Evolutionary conservation across 1,284 basidiomycete species (phyloP).

Genomic region (Trichosporon sp.): DNA sequence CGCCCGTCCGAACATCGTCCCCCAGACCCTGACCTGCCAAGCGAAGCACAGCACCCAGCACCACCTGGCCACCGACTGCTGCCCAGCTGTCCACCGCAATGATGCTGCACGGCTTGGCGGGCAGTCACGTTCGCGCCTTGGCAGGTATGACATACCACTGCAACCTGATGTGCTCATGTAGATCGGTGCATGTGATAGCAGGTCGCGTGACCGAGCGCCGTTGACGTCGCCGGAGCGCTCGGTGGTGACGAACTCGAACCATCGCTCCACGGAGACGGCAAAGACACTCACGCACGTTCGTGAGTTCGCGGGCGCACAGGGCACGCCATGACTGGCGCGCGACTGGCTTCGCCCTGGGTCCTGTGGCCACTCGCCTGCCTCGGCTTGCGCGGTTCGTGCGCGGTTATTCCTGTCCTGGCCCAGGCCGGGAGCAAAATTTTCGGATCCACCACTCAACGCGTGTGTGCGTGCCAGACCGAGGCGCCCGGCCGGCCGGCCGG

Average conservation of each 20-base stretch:
- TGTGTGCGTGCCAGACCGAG: not conserved
- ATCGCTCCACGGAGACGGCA: too few species aligned
- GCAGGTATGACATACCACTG: not conserved
- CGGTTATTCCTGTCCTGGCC: not conserved
- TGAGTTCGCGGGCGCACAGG: not conserved
- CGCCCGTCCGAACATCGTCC: not conserved
- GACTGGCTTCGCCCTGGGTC: not conserved
- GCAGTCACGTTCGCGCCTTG: not conserved
- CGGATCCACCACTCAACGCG: not conserved
- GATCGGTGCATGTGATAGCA: not conserved
- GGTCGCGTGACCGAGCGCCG: not conserved
- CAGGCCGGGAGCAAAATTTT: not conserved
- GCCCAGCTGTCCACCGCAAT: not conserved
- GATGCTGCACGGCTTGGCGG: not conserved
- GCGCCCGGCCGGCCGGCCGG: too few species aligned
- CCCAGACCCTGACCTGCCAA: not conserved
- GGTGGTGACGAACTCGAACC: not conserved
- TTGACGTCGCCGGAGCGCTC: not conserved
- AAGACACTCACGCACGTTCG: not conserved
- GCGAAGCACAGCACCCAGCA: not conserved
- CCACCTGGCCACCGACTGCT: not conserved
- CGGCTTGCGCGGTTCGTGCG: not conserved
- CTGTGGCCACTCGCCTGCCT: not conserved
- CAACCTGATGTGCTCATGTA: not conserved
- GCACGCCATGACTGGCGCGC: not conserved